A percentile compares a stretch with the other conserved stretches of the same genome.
These are phyloP conservation scores for Yarrowia sp. DNA, from an alignment of 805 yeast genomes.

Conservation along the genomic window DNA sequence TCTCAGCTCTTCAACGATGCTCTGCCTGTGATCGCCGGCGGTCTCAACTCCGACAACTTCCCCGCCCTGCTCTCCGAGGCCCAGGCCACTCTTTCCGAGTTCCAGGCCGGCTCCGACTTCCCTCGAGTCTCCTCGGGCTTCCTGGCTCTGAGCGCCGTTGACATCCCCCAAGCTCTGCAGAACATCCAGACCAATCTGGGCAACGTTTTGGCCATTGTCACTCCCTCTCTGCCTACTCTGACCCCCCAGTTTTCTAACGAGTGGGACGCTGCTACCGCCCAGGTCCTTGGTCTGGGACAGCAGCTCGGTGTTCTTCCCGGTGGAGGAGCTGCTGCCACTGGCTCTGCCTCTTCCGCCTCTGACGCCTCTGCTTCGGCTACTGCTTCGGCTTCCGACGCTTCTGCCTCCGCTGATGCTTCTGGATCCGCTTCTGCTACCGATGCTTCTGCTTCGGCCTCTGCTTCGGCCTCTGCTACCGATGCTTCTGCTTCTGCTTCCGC, in stretches of 20 bases:
- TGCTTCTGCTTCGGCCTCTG: not conserved
- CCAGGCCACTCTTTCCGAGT: not conserved
- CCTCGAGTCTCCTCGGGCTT: not conserved
- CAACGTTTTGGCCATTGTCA: constrained; percentile 3
- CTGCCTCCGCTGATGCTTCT: constrained; percentile 4
- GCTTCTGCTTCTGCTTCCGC: not conserved
- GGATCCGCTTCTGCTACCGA: not conserved
- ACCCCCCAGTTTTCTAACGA: constrained; percentile 17
- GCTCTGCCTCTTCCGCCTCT: not conserved
- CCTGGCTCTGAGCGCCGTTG: constrained; percentile 13
- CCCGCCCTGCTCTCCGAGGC: constrained; percentile 4
- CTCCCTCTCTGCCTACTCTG: constrained; percentile 15
- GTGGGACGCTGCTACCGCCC: constrained; percentile 22
- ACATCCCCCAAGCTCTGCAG: constrained; percentile 18
- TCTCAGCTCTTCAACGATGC: not conserved
- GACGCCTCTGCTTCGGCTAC: not conserved
- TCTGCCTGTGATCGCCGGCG: constrained; percentile 8
- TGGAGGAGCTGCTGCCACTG: not conserved
- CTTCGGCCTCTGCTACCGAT: not conserved
- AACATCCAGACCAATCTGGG: constrained; percentile 10
- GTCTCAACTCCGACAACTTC: constrained; percentile 31
- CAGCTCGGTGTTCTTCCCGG: not conserved
- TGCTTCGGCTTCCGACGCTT: not conserved
- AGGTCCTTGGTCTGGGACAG: not conserved
- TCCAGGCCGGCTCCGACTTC: constrained; percentile 6